phyloP scores from a whole-genome alignment of 2,329 filamentous ascomycete species.

The Didymella segeticola region DNA sequence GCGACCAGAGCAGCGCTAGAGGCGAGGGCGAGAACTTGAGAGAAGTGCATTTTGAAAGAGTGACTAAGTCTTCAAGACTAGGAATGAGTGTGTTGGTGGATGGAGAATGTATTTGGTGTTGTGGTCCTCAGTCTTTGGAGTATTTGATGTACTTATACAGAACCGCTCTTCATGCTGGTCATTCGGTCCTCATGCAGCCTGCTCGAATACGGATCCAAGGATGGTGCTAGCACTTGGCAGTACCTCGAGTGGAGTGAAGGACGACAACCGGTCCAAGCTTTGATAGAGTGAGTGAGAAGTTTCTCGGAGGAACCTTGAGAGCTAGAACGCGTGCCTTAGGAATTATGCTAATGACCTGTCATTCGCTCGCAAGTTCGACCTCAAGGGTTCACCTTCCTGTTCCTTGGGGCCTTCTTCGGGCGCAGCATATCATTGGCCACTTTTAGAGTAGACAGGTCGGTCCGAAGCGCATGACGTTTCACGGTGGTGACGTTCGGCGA shows the following conservation, averaged over 20 bases:
- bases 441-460: background rate
- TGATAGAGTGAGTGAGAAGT: background rate
- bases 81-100: constrained; percentile 2
- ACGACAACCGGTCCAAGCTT: constrained; percentile 9
- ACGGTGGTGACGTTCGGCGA: background rate
- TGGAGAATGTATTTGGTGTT: background rate
- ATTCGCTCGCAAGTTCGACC: background rate
- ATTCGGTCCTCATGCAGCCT: background rate
- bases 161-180: background rate
- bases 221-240: constrained; percentile 9
- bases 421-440: background rate
- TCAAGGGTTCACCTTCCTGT: constrained; percentile 1
- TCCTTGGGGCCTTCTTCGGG: constrained; percentile 1
- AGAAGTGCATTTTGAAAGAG: constrained; percentile 30
- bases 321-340: background rate
- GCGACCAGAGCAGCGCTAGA: constrained; percentile 22
- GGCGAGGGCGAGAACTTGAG: constrained; percentile 21
- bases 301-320: background rate
- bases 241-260: constrained; percentile 12
- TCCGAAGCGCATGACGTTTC: constrained; percentile 11
- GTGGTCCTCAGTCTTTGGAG: background rate
- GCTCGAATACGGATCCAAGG: background rate
- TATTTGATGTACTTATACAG: constrained; percentile 13
- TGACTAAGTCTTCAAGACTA: background rate
- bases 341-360: background rate